Percentiles rank a stretch among this genome's conserved stretches.
phyloP scores from a whole-genome alignment of 305 asterid species.

The Ruellia speciosa region DNA sequence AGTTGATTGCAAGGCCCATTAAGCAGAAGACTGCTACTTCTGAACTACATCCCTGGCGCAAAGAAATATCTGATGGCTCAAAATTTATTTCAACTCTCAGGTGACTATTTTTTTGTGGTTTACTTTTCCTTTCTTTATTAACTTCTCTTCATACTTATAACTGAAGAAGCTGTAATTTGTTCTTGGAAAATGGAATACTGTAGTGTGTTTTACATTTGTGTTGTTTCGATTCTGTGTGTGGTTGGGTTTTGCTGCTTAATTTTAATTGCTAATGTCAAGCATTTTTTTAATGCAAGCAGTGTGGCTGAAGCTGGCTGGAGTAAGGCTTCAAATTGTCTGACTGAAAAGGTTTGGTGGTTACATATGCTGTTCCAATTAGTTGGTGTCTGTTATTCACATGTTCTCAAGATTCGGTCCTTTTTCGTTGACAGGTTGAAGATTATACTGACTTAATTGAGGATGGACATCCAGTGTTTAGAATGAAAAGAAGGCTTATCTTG shows the following conservation, averaged over 20 bases:
- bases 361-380: conserved; percentile 20
- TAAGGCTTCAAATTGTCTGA: conserved; percentile 51
- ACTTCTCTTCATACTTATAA: background rate
- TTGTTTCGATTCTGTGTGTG: conserved; percentile 4
- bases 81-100: conserved; percentile 41
- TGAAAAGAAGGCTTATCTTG: conserved; percentile 58
- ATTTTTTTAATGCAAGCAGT: conserved; percentile 37
- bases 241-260: conserved; percentile 15
- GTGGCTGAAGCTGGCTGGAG: conserved; percentile 55
- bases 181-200: conserved; percentile 12
- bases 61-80: conserved; percentile 47
- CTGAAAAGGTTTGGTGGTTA: conserved; percentile 21
- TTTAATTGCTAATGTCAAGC: conserved; percentile 21
- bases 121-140: background rate
- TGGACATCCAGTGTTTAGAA: conserved; percentile 33
- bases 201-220: background rate
- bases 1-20: conserved; percentile 37
- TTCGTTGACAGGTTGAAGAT: conserved; percentile 42
- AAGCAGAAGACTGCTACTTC: conserved; percentile 60
- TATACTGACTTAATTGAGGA: conserved; percentile 42
- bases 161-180: conserved; percentile 3
- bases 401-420: conserved; percentile 13
- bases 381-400: conserved; percentile 9
- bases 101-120: conserved; percentile 25
- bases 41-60: conserved; percentile 58